Evolutionary conservation across 306 rosid species (phyloP), one percentile per base, ranked within the genome.

Genomic region (Styphnolobium japonicum): DNA sequence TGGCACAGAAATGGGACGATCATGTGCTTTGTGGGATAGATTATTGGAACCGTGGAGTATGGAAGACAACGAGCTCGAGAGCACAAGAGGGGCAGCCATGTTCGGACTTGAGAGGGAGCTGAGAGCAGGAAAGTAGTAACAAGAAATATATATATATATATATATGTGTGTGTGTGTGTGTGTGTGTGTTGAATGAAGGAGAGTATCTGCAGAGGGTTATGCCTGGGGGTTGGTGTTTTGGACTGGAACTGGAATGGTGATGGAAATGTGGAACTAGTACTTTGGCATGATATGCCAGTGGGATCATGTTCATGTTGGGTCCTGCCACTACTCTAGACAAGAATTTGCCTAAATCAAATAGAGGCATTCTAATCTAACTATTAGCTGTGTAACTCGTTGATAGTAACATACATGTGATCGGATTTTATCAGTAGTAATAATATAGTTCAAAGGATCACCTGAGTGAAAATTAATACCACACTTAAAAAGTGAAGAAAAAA

Each of bases 21-120:
- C 52, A 2, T 39, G 69, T 58, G 43, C 19, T 68, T 56, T 25
- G 23, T 3, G 48, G 36, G 64, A 18, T 16, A 7, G 10, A 5
- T 52, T 12, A 19, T n/a, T 2, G 74, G 36, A 46, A 66, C 23
- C 80, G 82, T 6, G 76, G 19, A 14, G 71, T 10, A 31, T 18
- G 27, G 74, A 77, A 75, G 85, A 76, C 82, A 85, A 63, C 8
- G 65, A 52, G 51, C 42, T 65, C 3, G 90, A 80, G 31, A 88
- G 75, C 33, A 68, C 52, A 16, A 80, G 73, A 16, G 84, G 27
- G 52, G 91, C 6, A 60, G 82, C 84, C 90, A 90, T 87, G 72
- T 25, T 29, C 25, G 27, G 49, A 15, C 6, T 55, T 19, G 15
- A 55, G 49, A 31, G 9, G 27, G 33, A 52, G 7, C 21, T 7